phyloP scores from a whole-genome alignment of 1,284 basidiomycete species.

The Fomitopsis palustris region DNA sequence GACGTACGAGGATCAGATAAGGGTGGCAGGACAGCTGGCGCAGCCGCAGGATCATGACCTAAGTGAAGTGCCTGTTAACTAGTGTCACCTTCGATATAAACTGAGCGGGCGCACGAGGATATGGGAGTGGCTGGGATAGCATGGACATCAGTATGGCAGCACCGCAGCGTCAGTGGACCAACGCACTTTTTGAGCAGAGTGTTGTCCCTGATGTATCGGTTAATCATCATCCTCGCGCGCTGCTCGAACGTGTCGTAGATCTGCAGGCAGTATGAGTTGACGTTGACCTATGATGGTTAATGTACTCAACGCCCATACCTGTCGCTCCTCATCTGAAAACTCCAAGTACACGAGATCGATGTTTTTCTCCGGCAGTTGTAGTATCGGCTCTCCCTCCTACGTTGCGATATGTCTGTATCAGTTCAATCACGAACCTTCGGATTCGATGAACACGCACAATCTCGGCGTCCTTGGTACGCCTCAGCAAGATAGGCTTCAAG shows the following conservation, averaged over 20 bases:
- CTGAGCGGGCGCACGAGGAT: constrained; percentile 36
- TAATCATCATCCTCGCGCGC: constrained; percentile 48
- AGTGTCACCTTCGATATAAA: background rate
- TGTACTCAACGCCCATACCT: constrained; percentile 34
- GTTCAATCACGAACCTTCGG: background rate
- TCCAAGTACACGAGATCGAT: constrained; percentile 54
- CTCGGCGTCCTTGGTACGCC: constrained; percentile 58
- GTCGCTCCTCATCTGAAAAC: constrained; percentile 60
- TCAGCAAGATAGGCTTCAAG: constrained; percentile 54
- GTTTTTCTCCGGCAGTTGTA: constrained; percentile 56
- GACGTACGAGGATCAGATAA: constrained; percentile 52
- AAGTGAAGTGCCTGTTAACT: background rate
- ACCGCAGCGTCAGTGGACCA: background rate
- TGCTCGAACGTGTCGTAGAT: constrained; percentile 60
- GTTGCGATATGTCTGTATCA: constrained; percentile 4
- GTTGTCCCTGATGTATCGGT: constrained; percentile 52
- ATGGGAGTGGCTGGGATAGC: constrained; percentile 40
- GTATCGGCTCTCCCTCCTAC: constrained; percentile 54
- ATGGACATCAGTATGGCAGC: background rate
- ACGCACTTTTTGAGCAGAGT: constrained; percentile 62
- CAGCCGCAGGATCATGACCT: constrained; percentile 66
- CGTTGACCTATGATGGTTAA: background rate
- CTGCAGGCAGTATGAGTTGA: constrained; percentile 27
- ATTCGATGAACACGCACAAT: constrained; percentile 26
- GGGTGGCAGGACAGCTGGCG: constrained; percentile 68